A percentile compares a stretch with the other conserved stretches of the same genome.
phyloP scores from a whole-genome alignment of 140 eudicot genomes.

The Flaveria floridana region DNA sequence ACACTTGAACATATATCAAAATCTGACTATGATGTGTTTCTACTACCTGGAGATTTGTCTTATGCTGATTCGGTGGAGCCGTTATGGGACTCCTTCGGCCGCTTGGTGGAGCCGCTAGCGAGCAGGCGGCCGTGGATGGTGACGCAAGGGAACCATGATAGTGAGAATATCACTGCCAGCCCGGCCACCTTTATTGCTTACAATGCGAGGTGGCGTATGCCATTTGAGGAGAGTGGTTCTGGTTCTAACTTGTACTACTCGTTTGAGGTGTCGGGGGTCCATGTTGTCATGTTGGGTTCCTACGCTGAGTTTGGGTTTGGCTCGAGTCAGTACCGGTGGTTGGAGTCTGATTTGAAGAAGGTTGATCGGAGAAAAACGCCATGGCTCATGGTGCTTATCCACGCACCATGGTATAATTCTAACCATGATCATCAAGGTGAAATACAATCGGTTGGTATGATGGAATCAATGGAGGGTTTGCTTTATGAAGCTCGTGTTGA shows the following conservation, averaged over 20 bases:
- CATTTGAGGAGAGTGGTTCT: constrained; percentile 67
- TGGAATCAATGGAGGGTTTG: constrained; percentile 60
- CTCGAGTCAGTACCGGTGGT: constrained; percentile 61
- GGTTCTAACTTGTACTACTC: constrained; percentile 67
- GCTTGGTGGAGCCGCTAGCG: constrained; percentile 58
- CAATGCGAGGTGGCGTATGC: constrained; percentile 91
- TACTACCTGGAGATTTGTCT: constrained; percentile 78
- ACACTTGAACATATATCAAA: constrained; percentile 63
- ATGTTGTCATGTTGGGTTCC: constrained; percentile 73
- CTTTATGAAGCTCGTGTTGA: constrained; percentile 65
- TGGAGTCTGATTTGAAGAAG: constrained; percentile 48
- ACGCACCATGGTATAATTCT: constrained; percentile 84
- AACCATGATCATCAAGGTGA: constrained; percentile 79
- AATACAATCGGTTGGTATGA: constrained; percentile 50
- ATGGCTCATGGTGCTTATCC: constrained; percentile 63
- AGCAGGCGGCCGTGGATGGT: constrained; percentile 88
- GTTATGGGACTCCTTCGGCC: constrained; percentile 77
- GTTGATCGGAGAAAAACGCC: constrained; percentile 60
- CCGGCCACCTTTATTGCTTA: constrained; percentile 49
- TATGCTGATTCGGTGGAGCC: constrained; percentile 57
- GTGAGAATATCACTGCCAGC: constrained; percentile 42
- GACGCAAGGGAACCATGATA: constrained; percentile 79
- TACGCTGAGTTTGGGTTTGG: constrained; percentile 47
- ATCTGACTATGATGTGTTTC: constrained; percentile 55
- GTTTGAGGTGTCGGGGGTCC: constrained; percentile 64